Evolutionary conservation across 805 yeast species (phyloP), one percentile per base, ranked within the genome.

Genomic region (Candida suzukii): DNA sequence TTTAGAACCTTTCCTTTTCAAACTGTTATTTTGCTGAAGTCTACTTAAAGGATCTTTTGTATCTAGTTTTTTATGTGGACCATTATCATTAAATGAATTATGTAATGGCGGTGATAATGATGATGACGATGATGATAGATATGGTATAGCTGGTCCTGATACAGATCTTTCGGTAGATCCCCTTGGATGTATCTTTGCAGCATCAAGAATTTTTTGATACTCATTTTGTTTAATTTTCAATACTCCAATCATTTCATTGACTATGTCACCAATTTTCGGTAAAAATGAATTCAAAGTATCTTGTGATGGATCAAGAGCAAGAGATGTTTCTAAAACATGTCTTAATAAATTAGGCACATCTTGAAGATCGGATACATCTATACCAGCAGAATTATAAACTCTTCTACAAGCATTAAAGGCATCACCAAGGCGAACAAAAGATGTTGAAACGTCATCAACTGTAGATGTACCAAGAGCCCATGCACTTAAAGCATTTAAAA

Each of bases 1-100:
- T 51, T 91, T 83, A 0, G 97, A 90, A 0, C 98, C 99, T 46
- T 96, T 74, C 50, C 99, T 74, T 66, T 83, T 95, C 26, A 93
- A 66, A 3, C 86, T 83, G 37, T 85, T 86, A 3, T 90, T 87
- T 36, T 81, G 79, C 53, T 91, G 96, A 10, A 91, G 67, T 50
- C 85, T 86, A 0, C 79, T 69, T 24, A 90, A 67, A 0, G 96
- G 88, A 50, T 83, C 88, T 18, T 58, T 63, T 3, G 26, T 2
- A 3, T 27, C 33, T 4, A 11, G 7, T 6, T 4, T 12, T 18
- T 17, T 8, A 19, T 18, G 22, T n/a, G n/a, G n/a, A n/a, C 29
- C 29, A 26, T 26, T 26, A 4, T 13, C 29, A 26, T 4, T n/a
- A n/a, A n/a, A n/a, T n/a, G n/a, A n/a, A n/a, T n/a, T n/a, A n/a